These are phyloP conservation scores for Platanus orientalis DNA, from an alignment of 164 flowering plant species.

Conservation along the genomic window DNA sequence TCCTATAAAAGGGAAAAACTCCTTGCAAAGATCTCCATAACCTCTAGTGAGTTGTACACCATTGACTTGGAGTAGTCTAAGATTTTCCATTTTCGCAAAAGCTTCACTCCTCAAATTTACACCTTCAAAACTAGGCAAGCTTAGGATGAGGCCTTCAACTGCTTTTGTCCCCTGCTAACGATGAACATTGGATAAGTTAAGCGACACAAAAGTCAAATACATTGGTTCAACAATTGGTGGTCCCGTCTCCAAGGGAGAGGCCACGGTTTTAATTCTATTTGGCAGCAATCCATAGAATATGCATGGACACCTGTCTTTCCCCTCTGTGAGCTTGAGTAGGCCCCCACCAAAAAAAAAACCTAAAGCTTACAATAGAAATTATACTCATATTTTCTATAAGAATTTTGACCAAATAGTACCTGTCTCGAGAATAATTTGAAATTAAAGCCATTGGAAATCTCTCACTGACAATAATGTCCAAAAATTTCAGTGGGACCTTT, in stretches of 20 bases:
- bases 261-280: too few species aligned
- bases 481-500: too few species aligned
- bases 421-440: too few species aligned
- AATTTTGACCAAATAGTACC: too few species aligned
- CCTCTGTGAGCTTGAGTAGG: too few species aligned
- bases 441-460: too few species aligned
- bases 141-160: slow-evolving; percentile 1
- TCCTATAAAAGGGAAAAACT: too few species aligned
- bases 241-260: too few species aligned
- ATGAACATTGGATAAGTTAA: not conserved
- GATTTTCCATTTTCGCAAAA: slow-evolving; percentile 12
- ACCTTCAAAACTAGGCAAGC: not conserved
- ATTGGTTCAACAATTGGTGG: too few species aligned
- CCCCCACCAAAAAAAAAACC: not conserved
- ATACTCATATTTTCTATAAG: too few species aligned
- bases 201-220: not conserved
- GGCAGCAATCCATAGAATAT: too few species aligned
- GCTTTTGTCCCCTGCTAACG: slow-evolving; percentile 6
- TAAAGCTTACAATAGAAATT: not conserved
- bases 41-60: not conserved
- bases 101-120: not conserved
- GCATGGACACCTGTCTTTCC: not conserved
- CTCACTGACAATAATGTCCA: too few species aligned
- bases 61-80: slow-evolving; percentile 15
- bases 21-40: not conserved